Conservation (phyloP, 1,284 basidiomycete genomes). For the Lentinula novae-zelandiae region DNA sequence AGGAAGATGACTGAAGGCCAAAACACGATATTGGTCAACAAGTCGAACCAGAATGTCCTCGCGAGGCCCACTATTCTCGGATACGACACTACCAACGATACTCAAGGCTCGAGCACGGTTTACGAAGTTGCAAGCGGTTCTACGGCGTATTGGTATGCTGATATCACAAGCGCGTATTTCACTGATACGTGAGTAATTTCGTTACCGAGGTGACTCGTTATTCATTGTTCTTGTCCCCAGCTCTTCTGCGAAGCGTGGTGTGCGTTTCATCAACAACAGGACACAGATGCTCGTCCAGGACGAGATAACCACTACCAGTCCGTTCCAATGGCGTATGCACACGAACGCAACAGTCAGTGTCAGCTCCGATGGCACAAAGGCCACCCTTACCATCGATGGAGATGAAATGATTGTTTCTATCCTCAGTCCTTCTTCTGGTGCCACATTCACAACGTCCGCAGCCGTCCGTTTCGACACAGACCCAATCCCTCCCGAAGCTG, state of each 20-base stretch:
- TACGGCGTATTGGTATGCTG: conserved; percentile 80
- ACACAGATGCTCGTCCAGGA: conserved; percentile 91
- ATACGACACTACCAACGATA: conserved; percentile 57
- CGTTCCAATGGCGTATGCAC: conserved; percentile 91
- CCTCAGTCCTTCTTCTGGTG: conserved; percentile 48
- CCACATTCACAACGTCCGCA: conserved; percentile 35
- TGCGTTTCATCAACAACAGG: conserved; percentile 84
- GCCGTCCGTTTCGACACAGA: conserved; percentile 49
- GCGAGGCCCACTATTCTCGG: conserved; percentile 61
- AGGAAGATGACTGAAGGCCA: conserved; percentile 96
- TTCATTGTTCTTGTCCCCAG: conserved; percentile 21
- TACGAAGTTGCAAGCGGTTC: conserved; percentile 59
- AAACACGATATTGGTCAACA: conserved; percentile 85
- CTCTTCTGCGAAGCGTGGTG: conserved; percentile 78
- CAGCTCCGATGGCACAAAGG: conserved; percentile 17
- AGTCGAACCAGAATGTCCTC: conserved; percentile 77
- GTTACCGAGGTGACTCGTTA: neutral
- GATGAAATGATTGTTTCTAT: conserved; percentile 48
- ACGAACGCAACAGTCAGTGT: conserved; percentile 76
- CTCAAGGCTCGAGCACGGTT: conserved; percentile 81
- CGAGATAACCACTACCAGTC: conserved; percentile 61
- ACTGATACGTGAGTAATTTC: conserved; percentile 47
- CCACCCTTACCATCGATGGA: conserved; percentile 28
- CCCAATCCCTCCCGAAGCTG: conserved; percentile 51
- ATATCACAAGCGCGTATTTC: conserved; percentile 82